Base-by-base conservation (phyloP, 805 yeast genomes). In the Cyberlindnera amylophila region DNA sequence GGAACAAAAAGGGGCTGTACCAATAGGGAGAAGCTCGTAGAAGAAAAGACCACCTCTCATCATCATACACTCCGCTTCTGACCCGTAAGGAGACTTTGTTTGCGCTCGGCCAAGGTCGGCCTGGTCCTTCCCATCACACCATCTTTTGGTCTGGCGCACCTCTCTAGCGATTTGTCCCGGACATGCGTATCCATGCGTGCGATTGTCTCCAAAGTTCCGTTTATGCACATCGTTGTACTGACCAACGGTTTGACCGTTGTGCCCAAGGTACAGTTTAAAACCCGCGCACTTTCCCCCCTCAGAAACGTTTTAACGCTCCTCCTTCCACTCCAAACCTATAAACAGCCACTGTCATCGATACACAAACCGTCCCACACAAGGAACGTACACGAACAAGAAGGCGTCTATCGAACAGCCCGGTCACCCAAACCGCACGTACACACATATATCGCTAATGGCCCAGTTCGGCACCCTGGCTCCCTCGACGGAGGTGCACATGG, bases 221-320 rank as follows among this genome's bases (percentile, higher is more conserved):
- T 34, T 29, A 27, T 29, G 45, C 45, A 42, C 38, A 30, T 37
- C 32, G 36, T 28, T 23, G 34, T 33, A 35, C 41, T 30, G 41
- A 30, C 28, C 24, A 41, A 36, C 44, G 44, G 44, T 36, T 34
- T 16, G 17, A 33, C 40, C 36, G 44, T 41, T 36, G 39, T 15
- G 18, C 14, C 16, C 29, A 31, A 14, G 33, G 33, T 31, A 16
- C 33, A 16, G n/a, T 28, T 28, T 13, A 28, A 28, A 28, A 32
- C 32, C 42, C 36, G 31, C 34, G 37, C 37, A 16, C 34, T 31
- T 16, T 7, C 17, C 35, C 35, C 27, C 16, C 16, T 6, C 7
- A 31, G n/a, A 12, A 21, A 21, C n/a, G n/a, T n/a, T n/a, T n/a
- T n/a, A n/a, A n/a, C n/a, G 24, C 9, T 9, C 24, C 24, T 21